Conservation (phyloP, 495 filamentous ascomycete genomes). For the Hypoxylon cercidicola region DNA sequence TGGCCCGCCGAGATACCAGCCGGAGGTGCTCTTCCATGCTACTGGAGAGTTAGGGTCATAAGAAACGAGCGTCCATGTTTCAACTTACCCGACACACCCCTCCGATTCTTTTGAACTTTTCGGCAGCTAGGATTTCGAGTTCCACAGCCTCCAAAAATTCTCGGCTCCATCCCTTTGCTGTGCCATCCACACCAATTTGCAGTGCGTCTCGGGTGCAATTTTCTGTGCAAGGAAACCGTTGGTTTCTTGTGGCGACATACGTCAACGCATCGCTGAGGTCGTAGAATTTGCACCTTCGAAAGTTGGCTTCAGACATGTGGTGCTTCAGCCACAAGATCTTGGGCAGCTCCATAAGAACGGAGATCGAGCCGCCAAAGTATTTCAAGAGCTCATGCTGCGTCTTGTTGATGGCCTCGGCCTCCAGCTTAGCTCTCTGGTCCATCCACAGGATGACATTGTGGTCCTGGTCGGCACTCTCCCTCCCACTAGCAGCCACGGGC, state of each 20-base stretch:
- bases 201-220: conserved; percentile 86
- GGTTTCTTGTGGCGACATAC: conserved; percentile 80
- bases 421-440: conserved; percentile 78
- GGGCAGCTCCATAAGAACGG: conserved; percentile 88
- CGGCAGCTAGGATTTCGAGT: conserved; percentile 72
- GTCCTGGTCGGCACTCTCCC: conserved; percentile 73
- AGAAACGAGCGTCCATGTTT: conserved; percentile 12
- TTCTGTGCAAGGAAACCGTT: conserved; percentile 79
- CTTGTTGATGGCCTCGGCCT: conserved; percentile 81
- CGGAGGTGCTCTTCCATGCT: conserved; percentile 81
- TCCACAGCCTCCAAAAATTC: conserved; percentile 80
- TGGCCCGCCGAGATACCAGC: conserved; percentile 79
- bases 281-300: conserved; percentile 82
- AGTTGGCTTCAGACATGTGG: conserved; percentile 80
- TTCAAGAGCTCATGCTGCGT: conserved; percentile 81
- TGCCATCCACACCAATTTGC: conserved; percentile 85
- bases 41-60: conserved; percentile 2
- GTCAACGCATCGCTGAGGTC: conserved; percentile 82
- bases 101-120: conserved; percentile 82
- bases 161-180: conserved; percentile 86
- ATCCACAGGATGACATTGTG: conserved; percentile 82
- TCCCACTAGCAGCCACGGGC: conserved; percentile 77
- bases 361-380: conserved; percentile 87
- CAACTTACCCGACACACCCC: conserved; percentile 79
- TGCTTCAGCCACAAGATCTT: conserved; percentile 91